Percentiles rank a stretch among this genome's conserved stretches.
Evolutionary conservation across 441 rosid species (phyloP).

Genomic region (Geranium incanum): DNA sequence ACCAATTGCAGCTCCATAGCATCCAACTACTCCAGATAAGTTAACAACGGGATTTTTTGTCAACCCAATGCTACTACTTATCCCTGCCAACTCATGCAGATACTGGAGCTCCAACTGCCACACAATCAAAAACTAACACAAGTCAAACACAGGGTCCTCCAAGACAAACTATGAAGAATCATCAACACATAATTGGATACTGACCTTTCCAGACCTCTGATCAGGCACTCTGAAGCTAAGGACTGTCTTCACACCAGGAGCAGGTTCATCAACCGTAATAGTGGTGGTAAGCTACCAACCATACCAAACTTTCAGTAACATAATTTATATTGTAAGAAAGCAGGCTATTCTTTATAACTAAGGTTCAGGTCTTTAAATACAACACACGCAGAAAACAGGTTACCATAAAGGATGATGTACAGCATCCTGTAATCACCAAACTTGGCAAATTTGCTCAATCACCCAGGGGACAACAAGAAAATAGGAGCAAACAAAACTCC

Average conservation of each 20-base stretch:
- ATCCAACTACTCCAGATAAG: slow-evolving; percentile 72
- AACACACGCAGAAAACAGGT: too few relatives aligned
- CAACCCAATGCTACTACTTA: slow-evolving; percentile 68
- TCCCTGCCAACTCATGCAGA: slow-evolving; percentile 76
- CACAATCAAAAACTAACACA: slow-evolving; percentile 5
- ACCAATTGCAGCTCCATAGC: slow-evolving; percentile 49
- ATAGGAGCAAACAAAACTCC: not conserved
- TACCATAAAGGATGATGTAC: too few relatives aligned
- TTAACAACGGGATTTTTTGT: slow-evolving; percentile 76
- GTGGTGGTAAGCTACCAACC: slow-evolving; percentile 59
- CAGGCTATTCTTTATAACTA: not conserved
- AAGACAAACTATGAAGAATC: slow-evolving; percentile 1
- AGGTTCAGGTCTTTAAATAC: too few relatives aligned
- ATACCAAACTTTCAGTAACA: slow-evolving; percentile 18
- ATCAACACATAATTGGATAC: not conserved
- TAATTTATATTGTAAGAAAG: not conserved
- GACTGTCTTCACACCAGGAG: slow-evolving; percentile 78
- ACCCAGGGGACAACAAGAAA: too few relatives aligned
- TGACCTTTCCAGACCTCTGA: slow-evolving; percentile 89
- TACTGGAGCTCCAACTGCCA: slow-evolving; percentile 74
- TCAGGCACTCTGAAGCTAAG: slow-evolving; percentile 73
- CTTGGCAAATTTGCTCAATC: too few relatives aligned
- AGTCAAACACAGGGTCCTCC: not conserved
- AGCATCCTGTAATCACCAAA: too few relatives aligned
- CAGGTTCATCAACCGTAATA: slow-evolving; percentile 66